Conservation (phyloP, 352 stramenopile species). For the Pythium aristosporum region DNA sequence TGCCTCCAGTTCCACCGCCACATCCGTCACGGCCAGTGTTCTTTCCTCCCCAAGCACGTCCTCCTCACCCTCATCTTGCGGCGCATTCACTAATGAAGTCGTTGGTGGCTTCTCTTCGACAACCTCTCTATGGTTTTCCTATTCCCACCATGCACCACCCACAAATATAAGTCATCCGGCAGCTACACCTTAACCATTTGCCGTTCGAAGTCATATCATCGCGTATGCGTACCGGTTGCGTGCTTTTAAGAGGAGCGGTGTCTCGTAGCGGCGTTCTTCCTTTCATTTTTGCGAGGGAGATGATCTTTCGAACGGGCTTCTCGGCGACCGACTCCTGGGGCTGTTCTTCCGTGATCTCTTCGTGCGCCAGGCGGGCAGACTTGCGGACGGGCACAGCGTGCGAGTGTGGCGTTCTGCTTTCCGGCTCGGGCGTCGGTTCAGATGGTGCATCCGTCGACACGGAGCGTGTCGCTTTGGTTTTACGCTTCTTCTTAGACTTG, state of each 20-base stretch:
- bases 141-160: no score
- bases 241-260: background rate
- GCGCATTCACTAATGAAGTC: background rate
- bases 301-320: conserved; percentile 8
- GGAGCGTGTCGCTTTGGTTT: conserved; percentile 14
- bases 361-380: background rate
- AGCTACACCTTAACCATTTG: no score
- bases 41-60: background rate
- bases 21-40: background rate
- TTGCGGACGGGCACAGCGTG: background rate
- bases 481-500: conserved; percentile 37
- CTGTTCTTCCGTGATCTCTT: background rate
- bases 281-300: conserved; percentile 19
- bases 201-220: background rate
- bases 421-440: background rate
- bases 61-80: background rate
- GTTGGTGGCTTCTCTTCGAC: background rate
- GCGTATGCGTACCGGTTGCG: background rate
- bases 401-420: background rate
- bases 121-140: no score
- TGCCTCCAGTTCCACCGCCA: background rate
- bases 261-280: background rate
- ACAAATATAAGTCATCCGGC: no score
- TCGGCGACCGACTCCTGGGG: background rate
- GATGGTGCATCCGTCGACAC: background rate